Percentiles rank a stretch among this genome's conserved stretches.
These are phyloP conservation scores for Artemisia annua DNA, from an alignment of 129 eudicot species.

Conservation along the genomic window DNA sequence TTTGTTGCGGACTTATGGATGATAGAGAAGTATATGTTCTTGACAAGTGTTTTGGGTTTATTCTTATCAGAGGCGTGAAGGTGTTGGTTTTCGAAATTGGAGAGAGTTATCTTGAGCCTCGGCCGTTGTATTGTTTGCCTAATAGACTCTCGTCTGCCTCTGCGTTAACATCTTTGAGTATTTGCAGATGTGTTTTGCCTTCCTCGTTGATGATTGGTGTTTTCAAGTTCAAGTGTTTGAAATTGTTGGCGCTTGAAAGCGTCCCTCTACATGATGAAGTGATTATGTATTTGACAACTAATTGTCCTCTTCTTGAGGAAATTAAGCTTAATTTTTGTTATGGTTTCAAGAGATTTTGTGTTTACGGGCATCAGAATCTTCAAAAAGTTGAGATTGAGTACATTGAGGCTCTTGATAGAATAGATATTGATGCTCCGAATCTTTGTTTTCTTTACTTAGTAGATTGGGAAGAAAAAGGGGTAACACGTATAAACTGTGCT, in stretches of 20 bases:
- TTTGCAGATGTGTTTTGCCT: neutral
- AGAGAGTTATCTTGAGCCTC: neutral
- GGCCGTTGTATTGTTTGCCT: neutral
- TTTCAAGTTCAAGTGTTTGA: conserved; percentile 8
- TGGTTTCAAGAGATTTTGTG: neutral
- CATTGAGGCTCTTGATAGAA: neutral
- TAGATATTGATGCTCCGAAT: neutral
- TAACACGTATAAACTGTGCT: neutral
- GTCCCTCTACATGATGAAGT: neutral
- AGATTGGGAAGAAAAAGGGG: neutral
- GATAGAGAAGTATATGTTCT: neutral
- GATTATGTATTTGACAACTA: neutral
- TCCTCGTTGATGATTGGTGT: neutral
- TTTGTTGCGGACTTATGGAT: neutral
- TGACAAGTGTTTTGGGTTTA: neutral
- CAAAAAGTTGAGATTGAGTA: neutral
- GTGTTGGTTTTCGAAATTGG: neutral
- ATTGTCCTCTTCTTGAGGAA: conserved; percentile 2
- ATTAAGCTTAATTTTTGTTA: neutral
- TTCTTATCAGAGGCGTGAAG: neutral
- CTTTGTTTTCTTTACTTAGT: neutral
- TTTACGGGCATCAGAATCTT: neutral
- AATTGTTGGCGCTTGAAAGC: neutral
- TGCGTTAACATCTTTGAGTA: neutral
- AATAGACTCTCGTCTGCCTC: neutral